Percentiles rank a stretch among this genome's conserved stretches.
Evolutionary conservation across 164 flowering plant species (phyloP).

Genomic region (Cinnamomum micranthum): DNA sequence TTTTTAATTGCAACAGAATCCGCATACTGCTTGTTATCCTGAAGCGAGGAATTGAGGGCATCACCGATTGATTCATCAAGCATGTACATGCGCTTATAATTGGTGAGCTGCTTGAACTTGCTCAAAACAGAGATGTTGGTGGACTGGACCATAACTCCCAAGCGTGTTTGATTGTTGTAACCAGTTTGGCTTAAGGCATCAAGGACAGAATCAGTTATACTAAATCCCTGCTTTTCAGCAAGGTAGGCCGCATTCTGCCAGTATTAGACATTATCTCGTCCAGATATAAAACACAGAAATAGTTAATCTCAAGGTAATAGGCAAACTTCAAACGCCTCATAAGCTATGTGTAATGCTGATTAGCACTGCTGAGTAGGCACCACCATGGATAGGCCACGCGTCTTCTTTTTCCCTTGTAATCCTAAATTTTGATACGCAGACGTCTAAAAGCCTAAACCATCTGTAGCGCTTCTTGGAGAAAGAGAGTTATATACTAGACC

Average conservation of each 20-base stretch:
- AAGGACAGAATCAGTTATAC: conserved; percentile 50
- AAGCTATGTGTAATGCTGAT: not conserved
- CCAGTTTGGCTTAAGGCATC: conserved; percentile 52
- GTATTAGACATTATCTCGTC: not conserved
- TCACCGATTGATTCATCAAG: conserved; percentile 55
- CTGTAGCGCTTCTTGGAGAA: too few relatives aligned
- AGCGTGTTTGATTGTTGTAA: conserved; percentile 36
- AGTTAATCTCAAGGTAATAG: not conserved
- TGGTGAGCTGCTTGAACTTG: conserved; percentile 35
- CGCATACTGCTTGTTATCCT: conserved; percentile 71
- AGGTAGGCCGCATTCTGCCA: conserved; percentile 85
- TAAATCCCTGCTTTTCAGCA: conserved; percentile 50
- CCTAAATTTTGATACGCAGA: too few relatives aligned
- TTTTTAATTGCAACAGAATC: conserved; percentile 57
- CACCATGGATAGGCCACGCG: not conserved
- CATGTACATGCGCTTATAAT: conserved; percentile 58
- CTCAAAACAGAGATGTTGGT: conserved; percentile 59
- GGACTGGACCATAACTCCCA: conserved; percentile 66
- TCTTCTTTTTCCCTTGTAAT: not conserved
- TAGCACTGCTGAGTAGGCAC: not conserved
- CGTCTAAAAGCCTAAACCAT: too few relatives aligned
- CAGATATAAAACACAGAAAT: too few relatives aligned
- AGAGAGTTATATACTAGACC: too few relatives aligned
- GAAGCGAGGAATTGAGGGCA: conserved; percentile 38
- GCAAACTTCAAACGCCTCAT: not conserved